Evolutionary conservation across 805 yeast species (phyloP), one percentile per base, ranked within the genome.

Genomic region (Candida chauliodis): DNA sequence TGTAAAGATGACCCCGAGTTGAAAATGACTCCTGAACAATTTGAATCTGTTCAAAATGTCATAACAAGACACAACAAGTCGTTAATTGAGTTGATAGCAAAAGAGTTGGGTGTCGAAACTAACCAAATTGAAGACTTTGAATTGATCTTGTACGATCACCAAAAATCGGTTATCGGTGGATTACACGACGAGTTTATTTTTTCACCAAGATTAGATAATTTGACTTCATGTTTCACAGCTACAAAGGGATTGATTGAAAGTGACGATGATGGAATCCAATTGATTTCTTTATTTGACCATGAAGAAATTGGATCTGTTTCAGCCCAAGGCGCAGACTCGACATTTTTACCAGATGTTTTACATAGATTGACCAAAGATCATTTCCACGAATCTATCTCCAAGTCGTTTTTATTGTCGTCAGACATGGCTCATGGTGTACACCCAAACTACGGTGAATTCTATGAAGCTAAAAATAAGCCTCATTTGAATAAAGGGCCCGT

Each of bases 341-440:
- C 90, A 43, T 87, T 93, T 56, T 66, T 91, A 38, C 93, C 93
- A 16, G 84, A 88, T 49, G 72, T 87, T 24, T 58, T 90, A 37
- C 76, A 75, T 44, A 76, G 97, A 54, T 60, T 90, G 32, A 74
- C 89, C 1, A 52, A 43, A 21, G 47, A 36, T 1, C 59, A 59
- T 29, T 70, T 76, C 43, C 62, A 75, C 41, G 77, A 80, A 44
- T 58, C 83, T 36, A 71, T 80, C 63, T 73, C 90, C 7, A 82
- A 81, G 56, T 88, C 97, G 1, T 90, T 93, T 60, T 74, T 91
- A 49, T 60, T 93, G 31, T 90, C 97, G 0, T 86, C 96, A 0
- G 99, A 91, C 59, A 93, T 89, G 79, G 96, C 98, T 1, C 99
- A 91, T 57, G 98, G 96, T 22, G 84, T 91, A 26, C 96, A 91